A percentile compares a stretch with the other conserved stretches of the same genome.
Evolutionary conservation across 2,329 filamentous ascomycete species (phyloP).

Genomic region (Talaromyces sp.): DNA sequence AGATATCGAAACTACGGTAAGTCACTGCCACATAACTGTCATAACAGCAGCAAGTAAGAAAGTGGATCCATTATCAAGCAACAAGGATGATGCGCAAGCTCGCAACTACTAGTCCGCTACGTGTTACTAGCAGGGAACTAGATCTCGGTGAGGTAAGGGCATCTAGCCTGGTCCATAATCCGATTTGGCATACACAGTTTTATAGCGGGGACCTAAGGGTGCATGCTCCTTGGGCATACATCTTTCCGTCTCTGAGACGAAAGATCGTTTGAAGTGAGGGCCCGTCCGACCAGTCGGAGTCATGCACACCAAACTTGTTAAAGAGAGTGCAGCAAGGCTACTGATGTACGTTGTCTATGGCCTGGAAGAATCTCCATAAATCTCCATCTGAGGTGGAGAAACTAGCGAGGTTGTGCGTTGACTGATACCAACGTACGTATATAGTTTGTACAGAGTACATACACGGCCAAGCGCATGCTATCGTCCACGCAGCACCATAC

Average conservation of each 20-base stretch:
- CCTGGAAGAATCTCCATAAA: constrained; percentile 3
- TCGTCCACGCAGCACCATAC: background rate
- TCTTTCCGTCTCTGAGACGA: background rate
- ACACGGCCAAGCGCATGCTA: too few species aligned
- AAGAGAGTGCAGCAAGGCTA: background rate
- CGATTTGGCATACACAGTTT: background rate
- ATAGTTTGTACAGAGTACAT: background rate
- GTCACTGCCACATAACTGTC: background rate
- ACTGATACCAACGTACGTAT: background rate
- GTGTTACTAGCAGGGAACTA: background rate
- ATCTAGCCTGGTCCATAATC: constrained; percentile 2
- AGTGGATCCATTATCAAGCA: background rate
- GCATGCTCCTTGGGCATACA: background rate
- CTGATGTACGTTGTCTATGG: background rate
- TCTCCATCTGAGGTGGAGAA: background rate
- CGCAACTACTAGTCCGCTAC: background rate
- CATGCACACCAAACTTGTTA: background rate
- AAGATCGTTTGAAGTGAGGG: background rate
- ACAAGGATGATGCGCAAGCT: background rate
- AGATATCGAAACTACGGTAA: background rate
- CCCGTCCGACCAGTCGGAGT: background rate
- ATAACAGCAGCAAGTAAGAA: background rate
- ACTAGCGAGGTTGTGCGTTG: background rate
- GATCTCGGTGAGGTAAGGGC: constrained; percentile 6
- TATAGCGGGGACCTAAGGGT: background rate